A percentile compares a stretch with the other conserved stretches of the same genome.
Evolutionary conservation across 768 basidiomycete genomes (phyloP).

Genomic region (Psilocybe subaeruginosa): DNA sequence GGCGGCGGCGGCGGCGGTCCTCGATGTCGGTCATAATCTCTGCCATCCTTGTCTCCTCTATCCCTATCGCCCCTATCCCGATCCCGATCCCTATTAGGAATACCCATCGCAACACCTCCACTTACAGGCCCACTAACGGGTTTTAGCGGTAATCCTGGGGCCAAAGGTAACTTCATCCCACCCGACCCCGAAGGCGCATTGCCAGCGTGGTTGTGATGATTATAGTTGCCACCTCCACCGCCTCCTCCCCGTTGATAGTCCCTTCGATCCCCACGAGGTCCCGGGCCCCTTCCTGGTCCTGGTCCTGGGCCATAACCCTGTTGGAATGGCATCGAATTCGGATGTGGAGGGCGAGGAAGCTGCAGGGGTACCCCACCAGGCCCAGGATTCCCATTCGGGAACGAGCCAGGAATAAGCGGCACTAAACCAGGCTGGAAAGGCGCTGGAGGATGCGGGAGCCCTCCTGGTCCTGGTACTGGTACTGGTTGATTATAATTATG

Average conservation of each 20-base stretch:
- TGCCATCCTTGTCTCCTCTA: neutral
- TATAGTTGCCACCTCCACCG: no score
- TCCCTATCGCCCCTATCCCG: neutral
- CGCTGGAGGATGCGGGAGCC: neutral
- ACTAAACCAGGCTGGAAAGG: neutral
- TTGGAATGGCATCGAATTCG: no score
- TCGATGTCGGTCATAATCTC: neutral
- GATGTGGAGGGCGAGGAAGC: neutral
- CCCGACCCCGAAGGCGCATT: neutral
- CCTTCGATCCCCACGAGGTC: conserved; percentile 6
- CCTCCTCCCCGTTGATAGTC: neutral
- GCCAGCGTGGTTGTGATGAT: neutral
- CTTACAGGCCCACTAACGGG: conserved; percentile 7
- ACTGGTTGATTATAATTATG: neutral
- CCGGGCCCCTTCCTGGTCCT: neutral
- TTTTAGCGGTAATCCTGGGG: conserved; percentile 19
- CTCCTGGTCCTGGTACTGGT: no score
- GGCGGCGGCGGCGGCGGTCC: neutral
- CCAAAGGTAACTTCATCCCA: conserved; percentile 10
- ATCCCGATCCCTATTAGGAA: neutral
- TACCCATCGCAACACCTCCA: neutral
- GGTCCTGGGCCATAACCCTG: no score
- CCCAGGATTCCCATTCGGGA: neutral
- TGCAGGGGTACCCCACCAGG: neutral
- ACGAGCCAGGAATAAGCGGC: neutral